Conservation (phyloP, 1,284 basidiomycete genomes). For the Inonotus obliquus region DNA sequence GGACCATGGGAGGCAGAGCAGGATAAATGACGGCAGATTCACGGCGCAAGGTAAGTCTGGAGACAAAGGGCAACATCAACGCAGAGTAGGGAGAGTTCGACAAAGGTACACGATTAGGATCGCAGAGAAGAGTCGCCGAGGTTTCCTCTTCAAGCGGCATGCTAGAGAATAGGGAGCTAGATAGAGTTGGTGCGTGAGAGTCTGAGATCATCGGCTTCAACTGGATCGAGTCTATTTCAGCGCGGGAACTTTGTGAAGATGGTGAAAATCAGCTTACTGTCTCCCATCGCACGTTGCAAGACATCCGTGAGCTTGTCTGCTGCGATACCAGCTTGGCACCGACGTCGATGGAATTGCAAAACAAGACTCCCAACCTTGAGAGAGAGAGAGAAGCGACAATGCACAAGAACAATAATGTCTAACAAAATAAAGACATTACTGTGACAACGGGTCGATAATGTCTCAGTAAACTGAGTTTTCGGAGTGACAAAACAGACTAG, state of each 20-base stretch:
- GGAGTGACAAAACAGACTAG: neutral
- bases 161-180: neutral
- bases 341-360: too few species aligned
- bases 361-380: neutral
- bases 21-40: conserved; percentile 17
- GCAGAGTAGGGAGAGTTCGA: neutral
- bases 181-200: neutral
- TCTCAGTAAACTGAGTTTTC: neutral
- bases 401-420: neutral
- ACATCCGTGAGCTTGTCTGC: too few species aligned
- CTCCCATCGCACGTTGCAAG: neutral
- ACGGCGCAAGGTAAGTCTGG: conserved; percentile 2
- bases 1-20: neutral
- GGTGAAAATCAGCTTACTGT: neutral
- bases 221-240: neutral
- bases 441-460: neutral
- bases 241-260: neutral
- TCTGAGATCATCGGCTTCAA: neutral
- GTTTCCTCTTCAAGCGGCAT: conserved; percentile 8
- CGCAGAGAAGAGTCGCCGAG: conserved; percentile 10
- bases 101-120: neutral
- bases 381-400: neutral
- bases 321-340: too few species aligned
- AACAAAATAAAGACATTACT: neutral
- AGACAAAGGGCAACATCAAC: neutral